Base-by-base conservation (phyloP, 306 rosid species). In the Begonia fuchsioides region DNA sequence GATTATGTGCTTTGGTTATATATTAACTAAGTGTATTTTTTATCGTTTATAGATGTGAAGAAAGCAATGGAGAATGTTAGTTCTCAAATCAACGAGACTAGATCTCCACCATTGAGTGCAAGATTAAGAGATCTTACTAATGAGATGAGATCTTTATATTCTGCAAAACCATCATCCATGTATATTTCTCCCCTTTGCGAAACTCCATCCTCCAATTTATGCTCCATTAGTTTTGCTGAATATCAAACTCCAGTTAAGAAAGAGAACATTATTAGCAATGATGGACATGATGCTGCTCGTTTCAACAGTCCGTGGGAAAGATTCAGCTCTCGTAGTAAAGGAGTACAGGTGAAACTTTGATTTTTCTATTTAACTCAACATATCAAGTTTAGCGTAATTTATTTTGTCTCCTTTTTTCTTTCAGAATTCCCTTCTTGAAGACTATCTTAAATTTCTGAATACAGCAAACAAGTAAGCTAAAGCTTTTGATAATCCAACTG, bases 381-480 rank as follows among this genome's bases (percentile, higher is more conserved):
- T 38, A 17, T 32, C 16, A 8, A 50, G 15, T 41, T 40, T 11
- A 11, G 13, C n/a, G 3, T 19, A 32, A 3, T 41, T 52, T 38
- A 38, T 10, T n/a, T 38, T 11, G 14, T 63, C 16, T n/a, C n/a
- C n/a, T n/a, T n/a, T n/a, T 56, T 13, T 46, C 47, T 54, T 70
- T 72, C 78, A 90, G 98, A 65, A 58, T 43, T 70, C 81, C 13
- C 68, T 84, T 47, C 79, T 71, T 54, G 57, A 73, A 16, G 87
- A 79, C 26, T 77, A 77, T 66, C 68, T 85, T 0, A 71, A 44
- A 58, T 55, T 90, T 68, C 39, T 90, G 19, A 90, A 85, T 59
- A 72, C 95, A 2, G 95, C 94, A 17, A 43, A 63, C 66, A 90
- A 81, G 98, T 90, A 81, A 76, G 95, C 53, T 10, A 41, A 10